These are phyloP conservation scores for Ogataea saltuana DNA, from an alignment of 805 yeast species.

Conservation along the genomic window DNA sequence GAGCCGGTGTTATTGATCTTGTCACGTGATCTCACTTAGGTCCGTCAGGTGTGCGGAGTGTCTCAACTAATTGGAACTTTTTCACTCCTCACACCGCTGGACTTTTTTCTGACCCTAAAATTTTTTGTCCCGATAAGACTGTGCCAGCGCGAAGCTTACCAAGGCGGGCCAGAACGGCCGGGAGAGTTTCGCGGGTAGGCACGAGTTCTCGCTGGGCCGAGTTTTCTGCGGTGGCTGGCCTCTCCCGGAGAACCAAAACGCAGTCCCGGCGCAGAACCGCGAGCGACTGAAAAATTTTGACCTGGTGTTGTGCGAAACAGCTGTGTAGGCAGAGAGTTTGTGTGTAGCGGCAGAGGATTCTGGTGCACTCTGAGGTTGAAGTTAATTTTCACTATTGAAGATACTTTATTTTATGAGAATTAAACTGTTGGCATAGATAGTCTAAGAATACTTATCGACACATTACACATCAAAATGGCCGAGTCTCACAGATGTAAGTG, in stretches of 20 bases:
- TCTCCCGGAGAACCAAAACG: slow-evolving; percentile 2
- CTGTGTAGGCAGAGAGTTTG: slow-evolving; percentile 7
- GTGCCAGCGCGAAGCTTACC: not conserved
- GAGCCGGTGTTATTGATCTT: not conserved
- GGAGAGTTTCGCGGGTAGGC: not conserved
- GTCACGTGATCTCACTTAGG: not conserved
- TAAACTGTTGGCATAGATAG: slow-evolving; percentile 5
- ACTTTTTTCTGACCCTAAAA: not conserved
- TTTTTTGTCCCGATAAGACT: not conserved
- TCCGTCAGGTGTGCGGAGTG: not conserved
- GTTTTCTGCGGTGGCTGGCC: not conserved
- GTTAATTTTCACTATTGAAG: slow-evolving; percentile 9
- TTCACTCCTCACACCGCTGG: slow-evolving; percentile 2
- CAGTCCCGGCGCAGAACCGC: slow-evolving; percentile 6
- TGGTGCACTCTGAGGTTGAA: slow-evolving; percentile 9
- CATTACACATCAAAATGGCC: slow-evolving; percentile 62
- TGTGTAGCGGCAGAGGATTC: slow-evolving; percentile 7
- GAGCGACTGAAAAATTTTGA: slow-evolving; percentile 9
- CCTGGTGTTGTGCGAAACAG: slow-evolving; percentile 7
- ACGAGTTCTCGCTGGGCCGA: not conserved
- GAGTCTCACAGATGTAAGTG: slow-evolving; percentile 97
- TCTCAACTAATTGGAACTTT: not conserved
- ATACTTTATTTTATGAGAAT: slow-evolving; percentile 1
- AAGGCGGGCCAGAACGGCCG: not conserved
- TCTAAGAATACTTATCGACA: slow-evolving; percentile 11